Percentiles rank a stretch among this genome's conserved stretches.
Conservation (phyloP, 805 yeast species). For the Wickerhamomyces mucosus region DNA sequence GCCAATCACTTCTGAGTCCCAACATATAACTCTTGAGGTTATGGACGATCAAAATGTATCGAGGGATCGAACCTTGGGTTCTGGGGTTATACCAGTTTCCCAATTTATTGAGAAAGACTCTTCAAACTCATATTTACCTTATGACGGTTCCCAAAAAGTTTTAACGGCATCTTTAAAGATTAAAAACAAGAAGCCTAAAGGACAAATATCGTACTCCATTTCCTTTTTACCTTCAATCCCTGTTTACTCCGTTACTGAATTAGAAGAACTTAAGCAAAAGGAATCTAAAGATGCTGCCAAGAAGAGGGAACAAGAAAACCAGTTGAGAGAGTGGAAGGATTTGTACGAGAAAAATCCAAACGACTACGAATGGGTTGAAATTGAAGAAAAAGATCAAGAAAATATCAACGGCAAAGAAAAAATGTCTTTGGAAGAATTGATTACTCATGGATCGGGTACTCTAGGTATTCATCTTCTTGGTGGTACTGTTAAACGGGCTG, state of each 20-base stretch:
- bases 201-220: conserved; percentile 42
- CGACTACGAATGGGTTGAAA: conserved; percentile 54
- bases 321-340: conserved; percentile 35
- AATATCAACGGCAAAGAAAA: conserved; percentile 30
- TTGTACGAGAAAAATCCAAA: conserved; percentile 48
- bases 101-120: conserved; percentile 36
- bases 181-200: conserved; percentile 36
- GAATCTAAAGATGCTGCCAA: conserved; percentile 29
- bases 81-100: conserved; percentile 38
- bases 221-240: conserved; percentile 61
- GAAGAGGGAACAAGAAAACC: conserved; percentile 23
- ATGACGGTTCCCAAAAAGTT: conserved; percentile 41
- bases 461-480: conserved; percentile 41
- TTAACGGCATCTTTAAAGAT: conserved; percentile 24
- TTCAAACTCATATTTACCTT: conserved; percentile 36
- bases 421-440: conserved; percentile 41
- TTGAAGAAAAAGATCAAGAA: conserved; percentile 30
- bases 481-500: conserved; percentile 41
- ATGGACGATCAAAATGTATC: conserved; percentile 60
- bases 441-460: conserved; percentile 53
- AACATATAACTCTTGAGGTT: conserved; percentile 46
- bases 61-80: conserved; percentile 57
- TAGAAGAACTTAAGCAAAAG: conserved; percentile 35
- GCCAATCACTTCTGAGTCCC: conserved; percentile 53
- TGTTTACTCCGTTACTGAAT: conserved; percentile 49